Base-by-base conservation (phyloP, 2,329 filamentous ascomycete species). In the Xylaria sp. region DNA sequence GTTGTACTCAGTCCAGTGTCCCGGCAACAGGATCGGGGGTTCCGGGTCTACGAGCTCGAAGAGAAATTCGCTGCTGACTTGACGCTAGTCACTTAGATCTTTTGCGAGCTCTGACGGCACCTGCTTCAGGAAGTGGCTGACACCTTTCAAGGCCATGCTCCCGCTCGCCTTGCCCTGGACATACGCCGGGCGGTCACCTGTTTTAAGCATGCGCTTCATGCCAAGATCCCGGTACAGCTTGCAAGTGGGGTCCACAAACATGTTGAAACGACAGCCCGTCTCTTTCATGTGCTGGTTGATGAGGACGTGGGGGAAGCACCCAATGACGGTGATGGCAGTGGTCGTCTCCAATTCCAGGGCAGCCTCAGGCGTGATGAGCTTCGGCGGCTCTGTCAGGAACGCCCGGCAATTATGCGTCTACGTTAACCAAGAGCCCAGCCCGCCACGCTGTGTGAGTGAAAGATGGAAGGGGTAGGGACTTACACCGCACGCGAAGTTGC, bases 401-500 rank as follows among this genome's bases (percentile, higher is more conserved):
- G 91, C 88, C 74, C 92, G 90, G 77, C 90, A 93, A 74, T 88
- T 90, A 88, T 91, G 66, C 8, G 29, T 25, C 49, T 11, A n/a
- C 38, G 62, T 69, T 56, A 71, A 62, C 59, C 37, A 5, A 15
- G 41, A 15, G 41, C 21, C n/a, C 5, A 5, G 13, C 15, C 4
- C 7, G 40, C 8, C 21, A 21, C 21, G 5, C 6, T 47, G 29
- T 47, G 13, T 33, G 1, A 8, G 35, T 7, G 54, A n/a, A 21
- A 10, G 23, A 21, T 31, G 6, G 33, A 17, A n/a, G 6, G 31
- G 29, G 35, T 40, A 10, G n/a, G 48, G 3, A 15, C 88, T 75
- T 81, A 91, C 90, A 35, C 89, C 89, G 72, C 90, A 93, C 80
- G 91, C 92, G 76, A 93, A 93, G 77, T 93, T 90, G 44, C 90